phyloP scores from a whole-genome alignment of 768 basidiomycete species.

The Auriscalpium orientale region DNA sequence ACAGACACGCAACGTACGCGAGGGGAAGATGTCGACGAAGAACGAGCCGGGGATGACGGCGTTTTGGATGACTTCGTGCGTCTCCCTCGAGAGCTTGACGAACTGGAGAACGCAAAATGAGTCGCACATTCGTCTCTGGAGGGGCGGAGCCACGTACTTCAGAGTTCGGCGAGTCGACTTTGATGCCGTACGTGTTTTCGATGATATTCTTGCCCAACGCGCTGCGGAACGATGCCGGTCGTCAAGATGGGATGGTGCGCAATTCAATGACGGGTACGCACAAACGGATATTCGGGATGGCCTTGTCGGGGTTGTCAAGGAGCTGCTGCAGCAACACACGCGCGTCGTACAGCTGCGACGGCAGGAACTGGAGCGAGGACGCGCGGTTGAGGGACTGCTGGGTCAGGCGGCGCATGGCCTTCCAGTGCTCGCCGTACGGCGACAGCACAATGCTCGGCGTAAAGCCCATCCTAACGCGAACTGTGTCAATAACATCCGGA shows the following conservation, averaged over 20 bases:
- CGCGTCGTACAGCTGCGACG: constrained; percentile 9
- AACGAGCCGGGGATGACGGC: constrained; percentile 15
- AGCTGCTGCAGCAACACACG: constrained; percentile 12
- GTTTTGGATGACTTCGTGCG: constrained; percentile 14
- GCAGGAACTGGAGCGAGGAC: constrained; percentile 8
- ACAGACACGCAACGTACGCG: constrained; percentile 1
- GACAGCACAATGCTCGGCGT: constrained; percentile 12
- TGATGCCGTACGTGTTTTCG: constrained; percentile 14
- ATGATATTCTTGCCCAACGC: constrained; percentile 14
- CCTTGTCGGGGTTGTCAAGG: constrained; percentile 2
- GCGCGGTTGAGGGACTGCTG: constrained; percentile 14
- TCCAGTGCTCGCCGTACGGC: constrained; percentile 14
- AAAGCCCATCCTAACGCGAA: constrained; percentile 10
- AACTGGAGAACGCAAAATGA: neutral
- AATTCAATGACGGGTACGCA: neutral
- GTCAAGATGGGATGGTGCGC: constrained; percentile 2
- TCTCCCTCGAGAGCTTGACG: constrained; percentile 12
- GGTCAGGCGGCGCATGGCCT: constrained; percentile 13
- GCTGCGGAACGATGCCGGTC: constrained; percentile 3
- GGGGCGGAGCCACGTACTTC: neutral
- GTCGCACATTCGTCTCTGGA: neutral
- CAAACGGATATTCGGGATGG: constrained; percentile 11
- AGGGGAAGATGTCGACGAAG: constrained; percentile 12
- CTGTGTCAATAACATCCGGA: neutral
- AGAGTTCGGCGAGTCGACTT: constrained; percentile 8